phyloP scores from a whole-genome alignment of 805 yeast species.

The Metschnikowia koreensis region DNA sequence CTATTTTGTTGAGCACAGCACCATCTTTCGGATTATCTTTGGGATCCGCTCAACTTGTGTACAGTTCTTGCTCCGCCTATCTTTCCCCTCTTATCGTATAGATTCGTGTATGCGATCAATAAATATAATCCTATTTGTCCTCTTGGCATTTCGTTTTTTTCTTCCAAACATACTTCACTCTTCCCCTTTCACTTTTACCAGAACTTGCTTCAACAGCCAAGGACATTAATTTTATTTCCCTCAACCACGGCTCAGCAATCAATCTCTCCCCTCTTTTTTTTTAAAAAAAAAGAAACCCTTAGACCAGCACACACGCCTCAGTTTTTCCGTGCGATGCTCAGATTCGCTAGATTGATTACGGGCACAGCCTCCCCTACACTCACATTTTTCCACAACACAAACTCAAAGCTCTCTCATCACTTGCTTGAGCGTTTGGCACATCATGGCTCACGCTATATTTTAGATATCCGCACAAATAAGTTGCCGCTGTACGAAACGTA shows the following conservation, averaged over 20 bases:
- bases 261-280: neutral
- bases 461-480: constrained; percentile 21
- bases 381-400: constrained; percentile 32
- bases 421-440: constrained; percentile 25
- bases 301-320: neutral
- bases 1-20: constrained; percentile 11
- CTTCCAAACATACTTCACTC: neutral
- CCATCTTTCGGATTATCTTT: constrained; percentile 12
- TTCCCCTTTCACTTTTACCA: neutral
- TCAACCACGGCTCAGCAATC: neutral
- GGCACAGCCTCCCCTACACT: constrained; percentile 19
- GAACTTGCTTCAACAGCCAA: constrained; percentile 8
- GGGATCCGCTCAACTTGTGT: constrained; percentile 6
- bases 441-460: constrained; percentile 20
- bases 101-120: constrained; percentile 1
- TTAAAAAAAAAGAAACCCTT: neutral
- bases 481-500: constrained; percentile 21
- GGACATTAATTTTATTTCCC: neutral
- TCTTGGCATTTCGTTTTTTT: neutral
- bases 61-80: constrained; percentile 13
- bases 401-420: constrained; percentile 25
- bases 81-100: constrained; percentile 18
- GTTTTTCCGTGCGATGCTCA: constrained; percentile 14
- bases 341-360: constrained; percentile 18
- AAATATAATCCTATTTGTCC: neutral